Base-by-base conservation (phyloP, 345 rosid genomes). In the Brassica cretica region DNA sequence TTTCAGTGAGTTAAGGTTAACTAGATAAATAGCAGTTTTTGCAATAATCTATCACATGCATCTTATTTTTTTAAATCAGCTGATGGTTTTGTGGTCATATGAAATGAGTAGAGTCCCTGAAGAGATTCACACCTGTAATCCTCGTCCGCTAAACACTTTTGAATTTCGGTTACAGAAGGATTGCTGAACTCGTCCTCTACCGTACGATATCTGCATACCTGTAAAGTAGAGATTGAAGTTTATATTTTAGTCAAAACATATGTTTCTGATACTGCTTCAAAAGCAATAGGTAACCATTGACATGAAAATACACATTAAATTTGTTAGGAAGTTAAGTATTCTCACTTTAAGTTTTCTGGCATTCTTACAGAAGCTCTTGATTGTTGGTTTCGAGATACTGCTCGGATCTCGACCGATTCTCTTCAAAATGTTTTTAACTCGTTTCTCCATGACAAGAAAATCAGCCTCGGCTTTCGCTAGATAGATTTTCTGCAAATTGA, bases 391-490 rank as follows among this genome's bases (percentile, higher is more conserved):
- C 21, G 92, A 72, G 70, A 95, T 89, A 84, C 88, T 87, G 76
- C 79, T 67, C 11, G 91, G 83, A 73, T 92, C 91, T 82, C 91
- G 86, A 59, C 97, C 97, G 51, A 87, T 85, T 81, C 85, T 89
- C 87, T 89, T 91, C 68, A 88, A 81, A 79, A 88, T 86, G 75
- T 76, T 81, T 79, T 75, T 84, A 73, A 86, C 90, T 25, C 89
- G 85, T 77, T 85, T 85, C 88, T 89, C 95, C 82, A 92, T 80
- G 70, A 83, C 85, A 84, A 84, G 88, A 84, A 82, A 88, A 85
- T 94, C 98, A 61, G 91, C 91, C 85, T 94, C 98, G n/a, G 98
- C 96, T 86, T 94, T 94, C 16, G 87, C 93, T 81, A 83, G 91
- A 82, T 88, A 94, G 78, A 91, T 86, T 84, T 89, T 92, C 86